These are phyloP conservation scores for Aeminium ludgeri DNA, from an alignment of 495 filamentous ascomycete species.

Conservation along the genomic window DNA sequence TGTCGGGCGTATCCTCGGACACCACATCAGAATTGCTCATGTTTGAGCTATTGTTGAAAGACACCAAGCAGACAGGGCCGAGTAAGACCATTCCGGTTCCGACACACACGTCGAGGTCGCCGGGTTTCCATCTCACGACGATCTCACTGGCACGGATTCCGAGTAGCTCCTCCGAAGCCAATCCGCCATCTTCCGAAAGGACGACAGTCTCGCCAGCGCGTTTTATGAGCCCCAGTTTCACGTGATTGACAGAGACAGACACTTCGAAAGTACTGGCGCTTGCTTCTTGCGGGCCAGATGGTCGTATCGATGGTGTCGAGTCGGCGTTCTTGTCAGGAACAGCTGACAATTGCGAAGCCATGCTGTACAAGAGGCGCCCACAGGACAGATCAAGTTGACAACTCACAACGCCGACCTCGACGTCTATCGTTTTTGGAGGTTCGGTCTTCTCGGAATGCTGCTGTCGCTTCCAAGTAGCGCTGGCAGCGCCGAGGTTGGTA, in stretches of 20 bases:
- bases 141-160: no score
- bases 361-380: neutral
- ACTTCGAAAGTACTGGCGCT: no score
- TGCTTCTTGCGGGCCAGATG: no score
- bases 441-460: neutral
- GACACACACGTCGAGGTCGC: neutral
- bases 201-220: no score
- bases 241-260: no score
- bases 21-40: constrained; percentile 49
- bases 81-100: neutral
- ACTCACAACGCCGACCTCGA: constrained; percentile 1
- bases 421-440: neutral
- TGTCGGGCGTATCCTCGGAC: constrained; percentile 7
- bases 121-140: neutral
- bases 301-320: no score
- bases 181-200: no score
- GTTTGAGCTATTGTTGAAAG: constrained; percentile 44
- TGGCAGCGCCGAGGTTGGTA: neutral
- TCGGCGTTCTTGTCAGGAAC: no score
- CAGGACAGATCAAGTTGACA: constrained; percentile 4
- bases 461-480: neutral
- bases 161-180: no score
- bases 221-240: no score
- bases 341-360: neutral
- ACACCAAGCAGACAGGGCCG: constrained; percentile 35